Evolutionary conservation across 2,329 filamentous ascomycete species (phyloP).

Genomic region (Cercospora nicotianae): DNA sequence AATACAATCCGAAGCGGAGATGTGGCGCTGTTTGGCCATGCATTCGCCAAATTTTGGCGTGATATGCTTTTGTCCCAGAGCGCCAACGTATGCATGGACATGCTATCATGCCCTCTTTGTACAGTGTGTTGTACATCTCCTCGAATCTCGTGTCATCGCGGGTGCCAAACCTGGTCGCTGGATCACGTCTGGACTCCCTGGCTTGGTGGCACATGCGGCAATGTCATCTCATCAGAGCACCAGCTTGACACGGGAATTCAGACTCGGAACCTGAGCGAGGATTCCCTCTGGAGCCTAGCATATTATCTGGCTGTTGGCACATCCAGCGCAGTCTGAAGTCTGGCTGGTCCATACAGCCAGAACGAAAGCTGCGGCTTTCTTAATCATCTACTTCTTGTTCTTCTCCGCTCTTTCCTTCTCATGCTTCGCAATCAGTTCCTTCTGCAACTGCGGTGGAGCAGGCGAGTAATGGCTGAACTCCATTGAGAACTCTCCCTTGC

Average conservation of each 20-base stretch:
- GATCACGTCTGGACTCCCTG: not conserved
- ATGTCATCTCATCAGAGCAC: too few species aligned
- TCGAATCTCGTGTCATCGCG: not conserved
- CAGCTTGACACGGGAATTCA: too few species aligned
- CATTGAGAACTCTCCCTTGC: constrained; percentile 98
- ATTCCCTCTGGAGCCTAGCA: too few species aligned
- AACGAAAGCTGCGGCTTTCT: too few species aligned
- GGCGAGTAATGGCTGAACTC: constrained; percentile 96
- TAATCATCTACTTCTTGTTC: constrained; percentile 55
- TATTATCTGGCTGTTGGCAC: too few species aligned
- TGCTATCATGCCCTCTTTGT: not conserved
- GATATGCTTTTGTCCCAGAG: not conserved
- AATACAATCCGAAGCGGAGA: constrained; percentile 14
- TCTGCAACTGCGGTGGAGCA: constrained; percentile 85
- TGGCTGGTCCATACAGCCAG: too few species aligned
- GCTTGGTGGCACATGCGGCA: too few species aligned
- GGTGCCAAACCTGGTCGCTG: not conserved
- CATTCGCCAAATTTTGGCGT: not conserved
- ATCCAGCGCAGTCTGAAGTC: too few species aligned
- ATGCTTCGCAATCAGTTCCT: constrained; percentile 67
- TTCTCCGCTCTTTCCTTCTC: constrained; percentile 66
- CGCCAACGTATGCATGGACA: not conserved
- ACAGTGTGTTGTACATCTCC: not conserved
- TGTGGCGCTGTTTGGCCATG: constrained; percentile 9
- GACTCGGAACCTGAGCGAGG: too few species aligned